Evolutionary conservation across 306 rosid genomes (phyloP).

Genomic region (Malus sieversii): DNA sequence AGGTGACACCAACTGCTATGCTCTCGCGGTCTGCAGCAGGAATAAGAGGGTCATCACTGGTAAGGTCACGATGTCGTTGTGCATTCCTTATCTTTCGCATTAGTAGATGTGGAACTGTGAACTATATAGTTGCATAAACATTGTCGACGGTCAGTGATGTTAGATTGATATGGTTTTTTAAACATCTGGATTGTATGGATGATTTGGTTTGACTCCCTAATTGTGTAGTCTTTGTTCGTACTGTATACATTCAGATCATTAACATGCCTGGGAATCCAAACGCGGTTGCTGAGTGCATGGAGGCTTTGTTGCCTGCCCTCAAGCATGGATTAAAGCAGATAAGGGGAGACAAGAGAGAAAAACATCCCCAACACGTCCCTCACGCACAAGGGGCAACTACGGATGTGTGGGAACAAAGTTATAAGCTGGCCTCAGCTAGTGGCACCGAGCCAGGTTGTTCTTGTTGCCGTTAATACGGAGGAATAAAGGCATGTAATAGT

Average conservation of each 20-base stretch:
- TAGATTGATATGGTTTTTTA: background rate
- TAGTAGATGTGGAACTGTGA: background rate
- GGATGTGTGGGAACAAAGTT: conserved; percentile 68
- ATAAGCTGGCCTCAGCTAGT: conserved; percentile 38
- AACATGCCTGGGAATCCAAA: conserved; percentile 98
- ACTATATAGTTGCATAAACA: background rate
- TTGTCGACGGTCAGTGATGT: background rate
- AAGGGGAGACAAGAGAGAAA: conserved; percentile 80
- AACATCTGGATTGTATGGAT: background rate
- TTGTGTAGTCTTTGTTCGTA: background rate
- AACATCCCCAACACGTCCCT: conserved; percentile 80
- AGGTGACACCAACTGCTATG: conserved; percentile 92
- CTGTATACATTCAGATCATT: conserved; percentile 25
- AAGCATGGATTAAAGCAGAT: conserved; percentile 86
- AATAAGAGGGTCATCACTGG: conserved; percentile 90
- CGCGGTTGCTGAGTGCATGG: conserved; percentile 92
- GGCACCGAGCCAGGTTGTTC: conserved; percentile 38
- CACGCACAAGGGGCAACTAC: conserved; percentile 50
- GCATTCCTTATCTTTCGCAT: background rate
- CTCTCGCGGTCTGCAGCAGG: conserved; percentile 92
- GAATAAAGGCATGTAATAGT: background rate
- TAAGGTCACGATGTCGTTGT: conserved; percentile 14
- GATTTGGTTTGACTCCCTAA: background rate
- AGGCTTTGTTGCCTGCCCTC: conserved; percentile 79
- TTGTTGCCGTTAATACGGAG: conserved; percentile 37